Percentiles rank a stretch among this genome's conserved stretches.
phyloP scores from a whole-genome alignment of 805 yeast species.

The Candida methanosorbosa region DNA sequence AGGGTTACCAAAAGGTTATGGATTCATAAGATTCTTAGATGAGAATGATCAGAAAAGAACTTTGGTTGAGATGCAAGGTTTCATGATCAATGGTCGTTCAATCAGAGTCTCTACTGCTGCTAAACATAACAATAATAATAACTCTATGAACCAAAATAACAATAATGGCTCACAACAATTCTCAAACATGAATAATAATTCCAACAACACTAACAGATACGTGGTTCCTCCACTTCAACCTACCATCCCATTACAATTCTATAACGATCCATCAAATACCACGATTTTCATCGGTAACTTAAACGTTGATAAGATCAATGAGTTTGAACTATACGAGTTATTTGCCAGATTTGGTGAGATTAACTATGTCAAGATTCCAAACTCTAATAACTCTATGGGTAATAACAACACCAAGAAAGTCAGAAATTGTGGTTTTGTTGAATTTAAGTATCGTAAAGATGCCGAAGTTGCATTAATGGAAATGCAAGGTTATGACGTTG shows the following conservation, averaged over 20 bases:
- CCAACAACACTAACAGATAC: constrained; percentile 5
- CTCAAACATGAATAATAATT: background rate
- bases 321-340: constrained; percentile 49
- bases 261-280: constrained; percentile 68
- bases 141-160: constrained; percentile 1
- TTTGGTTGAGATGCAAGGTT: constrained; percentile 74
- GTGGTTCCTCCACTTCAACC: constrained; percentile 20
- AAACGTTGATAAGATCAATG: constrained; percentile 43
- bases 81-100: constrained; percentile 60
- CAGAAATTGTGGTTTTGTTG: constrained; percentile 78
- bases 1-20: constrained; percentile 73
- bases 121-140: constrained; percentile 14
- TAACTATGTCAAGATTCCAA: constrained; percentile 70
- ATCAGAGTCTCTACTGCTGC: constrained; percentile 70
- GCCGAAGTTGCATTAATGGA: constrained; percentile 81
- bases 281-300: constrained; percentile 77
- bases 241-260: constrained; percentile 46
- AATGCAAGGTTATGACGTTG: constrained; percentile 87
- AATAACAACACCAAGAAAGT: constrained; percentile 3
- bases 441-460: constrained; percentile 63
- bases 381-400: constrained; percentile 30
- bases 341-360: constrained; percentile 68
- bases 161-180: constrained; percentile 3
- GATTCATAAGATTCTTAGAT: constrained; percentile 71
- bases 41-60: constrained; percentile 67